These are phyloP conservation scores for Diutina mesorugosa DNA, from an alignment of 1,139 yeast genomes.

Conservation along the genomic window DNA sequence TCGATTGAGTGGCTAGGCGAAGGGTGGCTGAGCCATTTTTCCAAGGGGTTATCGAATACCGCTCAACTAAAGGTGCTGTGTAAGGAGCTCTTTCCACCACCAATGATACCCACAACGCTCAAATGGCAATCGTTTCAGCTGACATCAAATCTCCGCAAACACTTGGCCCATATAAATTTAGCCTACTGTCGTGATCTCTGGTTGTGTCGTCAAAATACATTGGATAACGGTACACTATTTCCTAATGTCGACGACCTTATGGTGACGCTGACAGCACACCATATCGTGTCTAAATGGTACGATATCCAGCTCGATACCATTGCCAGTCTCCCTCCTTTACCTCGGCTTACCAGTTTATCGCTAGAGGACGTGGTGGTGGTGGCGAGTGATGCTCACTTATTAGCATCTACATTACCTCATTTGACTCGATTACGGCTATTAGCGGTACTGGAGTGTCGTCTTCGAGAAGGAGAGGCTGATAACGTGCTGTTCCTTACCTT, in stretches of 20 bases:
- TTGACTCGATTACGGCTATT: not conserved
- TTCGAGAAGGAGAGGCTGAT: not conserved
- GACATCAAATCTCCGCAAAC: not conserved
- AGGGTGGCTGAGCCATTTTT: not conserved
- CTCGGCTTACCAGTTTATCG: not conserved
- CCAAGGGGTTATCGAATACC: not conserved
- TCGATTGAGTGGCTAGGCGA: not conserved
- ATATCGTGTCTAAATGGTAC: not conserved
- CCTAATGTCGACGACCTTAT: not conserved
- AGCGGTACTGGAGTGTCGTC: not conserved
- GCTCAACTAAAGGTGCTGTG: not conserved
- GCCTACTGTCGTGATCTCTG: not conserved
- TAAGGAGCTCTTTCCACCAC: not conserved
- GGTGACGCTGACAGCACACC: not conserved
- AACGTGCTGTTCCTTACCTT: not conserved
- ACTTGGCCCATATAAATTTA: not conserved
- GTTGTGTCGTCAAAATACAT: not conserved
- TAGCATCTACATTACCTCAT: not conserved
- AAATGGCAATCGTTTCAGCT: not conserved
- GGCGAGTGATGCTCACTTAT: not conserved
- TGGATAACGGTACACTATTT: not conserved
- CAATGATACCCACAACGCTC: not conserved
- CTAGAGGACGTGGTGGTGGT: not conserved
- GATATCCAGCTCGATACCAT: slow-evolving; percentile 1
- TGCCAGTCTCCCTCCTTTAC: not conserved